Conservation (phyloP, 768 basidiomycete species). For the Lentinula aciculospora region DNA sequence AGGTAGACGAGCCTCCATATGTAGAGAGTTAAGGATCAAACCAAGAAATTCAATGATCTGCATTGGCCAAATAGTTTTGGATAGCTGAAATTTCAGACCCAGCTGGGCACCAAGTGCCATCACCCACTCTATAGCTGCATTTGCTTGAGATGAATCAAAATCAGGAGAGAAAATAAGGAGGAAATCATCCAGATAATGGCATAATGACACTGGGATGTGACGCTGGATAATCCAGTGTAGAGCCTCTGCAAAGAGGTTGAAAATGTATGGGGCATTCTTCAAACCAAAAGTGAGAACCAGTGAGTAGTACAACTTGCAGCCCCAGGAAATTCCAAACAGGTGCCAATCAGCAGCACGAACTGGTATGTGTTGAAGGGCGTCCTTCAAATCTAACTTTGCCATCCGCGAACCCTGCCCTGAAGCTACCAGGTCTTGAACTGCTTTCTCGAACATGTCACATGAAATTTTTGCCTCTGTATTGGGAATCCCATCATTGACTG, state of each 20-base stretch:
- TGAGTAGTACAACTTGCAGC: too few relatives aligned
- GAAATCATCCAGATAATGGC: too few relatives aligned
- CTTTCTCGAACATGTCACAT: neutral
- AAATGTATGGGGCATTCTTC: too few relatives aligned
- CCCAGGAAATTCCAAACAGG: too few relatives aligned
- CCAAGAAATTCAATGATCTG: too few relatives aligned
- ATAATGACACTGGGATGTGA: too few relatives aligned
- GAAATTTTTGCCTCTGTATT: neutral
- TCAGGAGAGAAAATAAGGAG: conserved; percentile 20
- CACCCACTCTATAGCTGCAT: conserved; percentile 23
- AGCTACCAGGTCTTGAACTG: neutral
- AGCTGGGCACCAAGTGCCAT: conserved; percentile 19
- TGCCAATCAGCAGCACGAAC: too few relatives aligned
- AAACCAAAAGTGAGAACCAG: too few relatives aligned
- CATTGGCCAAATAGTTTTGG: conserved; percentile 21
- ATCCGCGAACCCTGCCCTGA: neutral
- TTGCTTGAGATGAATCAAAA: neutral
- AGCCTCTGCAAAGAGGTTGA: too few relatives aligned
- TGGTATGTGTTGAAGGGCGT: conserved; percentile 34
- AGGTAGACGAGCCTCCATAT: conserved; percentile 28
- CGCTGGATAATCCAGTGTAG: too few relatives aligned
- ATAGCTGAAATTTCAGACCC: conserved; percentile 23
- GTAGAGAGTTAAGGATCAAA: too few relatives aligned
- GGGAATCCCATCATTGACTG: neutral
- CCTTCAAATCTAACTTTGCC: conserved; percentile 8